These are phyloP conservation scores for Coccomyxa sp. DNA, from an alignment of 139 green algal genomes.

Conservation along the genomic window DNA sequence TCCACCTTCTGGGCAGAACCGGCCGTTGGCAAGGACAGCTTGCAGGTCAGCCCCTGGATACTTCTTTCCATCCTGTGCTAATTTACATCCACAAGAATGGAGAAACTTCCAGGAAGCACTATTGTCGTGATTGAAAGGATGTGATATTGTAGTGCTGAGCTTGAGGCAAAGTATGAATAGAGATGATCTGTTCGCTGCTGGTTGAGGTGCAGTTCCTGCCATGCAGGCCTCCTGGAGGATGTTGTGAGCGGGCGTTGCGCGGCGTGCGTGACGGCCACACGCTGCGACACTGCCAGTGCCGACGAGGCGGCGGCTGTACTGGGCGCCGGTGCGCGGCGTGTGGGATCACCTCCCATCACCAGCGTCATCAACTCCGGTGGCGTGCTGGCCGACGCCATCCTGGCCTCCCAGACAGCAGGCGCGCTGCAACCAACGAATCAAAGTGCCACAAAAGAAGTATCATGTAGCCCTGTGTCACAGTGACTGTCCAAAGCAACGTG, in stretches of 20 bases:
- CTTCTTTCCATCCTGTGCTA: not conserved
- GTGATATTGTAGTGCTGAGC: too few relatives aligned
- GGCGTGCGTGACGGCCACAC: not conserved
- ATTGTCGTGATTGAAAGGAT: too few relatives aligned
- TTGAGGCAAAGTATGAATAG: too few relatives aligned
- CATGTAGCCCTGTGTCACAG: not conserved
- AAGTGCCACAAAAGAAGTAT: not conserved
- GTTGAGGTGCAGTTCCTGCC: not conserved
- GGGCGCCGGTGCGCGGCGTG: not conserved
- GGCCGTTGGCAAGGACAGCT: constrained; percentile 5
- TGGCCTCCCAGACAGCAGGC: constrained; percentile 40
- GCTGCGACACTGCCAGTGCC: constrained; percentile 16
- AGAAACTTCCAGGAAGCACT: not conserved
- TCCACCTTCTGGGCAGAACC: constrained; percentile 51
- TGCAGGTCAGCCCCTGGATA: not conserved
- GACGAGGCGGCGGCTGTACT: constrained; percentile 16
- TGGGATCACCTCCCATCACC: not conserved
- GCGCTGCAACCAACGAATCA: not conserved
- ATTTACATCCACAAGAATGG: not conserved
- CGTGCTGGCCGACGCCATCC: constrained; percentile 52
- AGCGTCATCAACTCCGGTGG: constrained; percentile 56
- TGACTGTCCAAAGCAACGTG: too few relatives aligned
- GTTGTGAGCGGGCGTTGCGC: not conserved
- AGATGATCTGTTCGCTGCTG: too few relatives aligned
- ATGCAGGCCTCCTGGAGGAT: not conserved